phyloP scores from a whole-genome alignment of 176 grass and related monocot species.

The Carex kokanica region DNA sequence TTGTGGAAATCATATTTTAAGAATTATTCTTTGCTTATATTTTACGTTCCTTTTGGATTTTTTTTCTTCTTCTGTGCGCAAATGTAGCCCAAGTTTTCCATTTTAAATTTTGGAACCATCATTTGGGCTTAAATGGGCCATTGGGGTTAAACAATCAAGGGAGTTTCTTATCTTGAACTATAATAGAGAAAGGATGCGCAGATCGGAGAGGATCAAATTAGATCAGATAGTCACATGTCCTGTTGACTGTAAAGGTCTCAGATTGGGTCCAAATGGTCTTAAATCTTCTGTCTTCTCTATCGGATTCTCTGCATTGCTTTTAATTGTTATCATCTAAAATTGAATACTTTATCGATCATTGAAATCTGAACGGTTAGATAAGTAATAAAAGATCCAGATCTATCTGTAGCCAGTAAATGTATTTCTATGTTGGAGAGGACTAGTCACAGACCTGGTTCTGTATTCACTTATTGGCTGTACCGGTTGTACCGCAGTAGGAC shows the following conservation, averaged over 20 bases:
- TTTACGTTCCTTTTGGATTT: too few species aligned
- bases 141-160: not conserved
- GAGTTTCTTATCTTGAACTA: too few species aligned
- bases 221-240: slow-evolving; percentile 16
- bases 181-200: not conserved
- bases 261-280: not conserved
- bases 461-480: not conserved
- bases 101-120: not conserved
- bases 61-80: too few species aligned
- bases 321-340: not conserved
- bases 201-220: not conserved
- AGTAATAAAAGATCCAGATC: not conserved
- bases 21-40: too few species aligned
- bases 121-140: slow-evolving; percentile 3
- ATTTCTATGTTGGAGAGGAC: not conserved
- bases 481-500: not conserved
- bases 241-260: slow-evolving; percentile 4
- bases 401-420: too few species aligned
- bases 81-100: too few species aligned
- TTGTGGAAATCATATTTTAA: too few species aligned
- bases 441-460: not conserved
- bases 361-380: not conserved
- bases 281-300: not conserved
- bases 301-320: not conserved
- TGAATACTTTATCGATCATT: not conserved